Evolutionary conservation across 805 yeast genomes (phyloP), one percentile per base, ranked within the genome.

Genomic region (Priceomyces haplophilus): DNA sequence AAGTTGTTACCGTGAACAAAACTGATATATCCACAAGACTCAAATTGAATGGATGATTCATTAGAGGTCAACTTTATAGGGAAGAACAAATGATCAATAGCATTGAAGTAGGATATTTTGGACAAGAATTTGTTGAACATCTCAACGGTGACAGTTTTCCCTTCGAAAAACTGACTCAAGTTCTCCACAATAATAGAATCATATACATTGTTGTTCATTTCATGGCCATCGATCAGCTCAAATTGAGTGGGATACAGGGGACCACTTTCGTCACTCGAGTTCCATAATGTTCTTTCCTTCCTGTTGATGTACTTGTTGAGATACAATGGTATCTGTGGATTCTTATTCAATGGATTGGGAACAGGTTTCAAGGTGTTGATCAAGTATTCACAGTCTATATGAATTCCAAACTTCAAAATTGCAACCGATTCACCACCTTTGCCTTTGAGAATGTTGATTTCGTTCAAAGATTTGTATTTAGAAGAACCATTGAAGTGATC

Each of bases 231-330:
- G 32, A 48, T 36, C 3, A 31, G 19, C 1, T 21, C 11, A 15
- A 25, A 19, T 7, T 11, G 20, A 4, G 21, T 13, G 13, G 24
- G 11, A 19, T 8, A n/a, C 21, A 34, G 16, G 10, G 4, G 12
- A 8, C 24, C 20, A 13, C 13, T n/a, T 30, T 24, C 13, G 17
- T 31, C 34, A 7, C 32, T 41, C 3, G 42, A 23, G 23, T 65
- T 59, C 47, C 71, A 75, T 38, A 75, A 62, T 42, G 74, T 74
- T 37, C 89, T 65, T 54, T 83, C 88, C 45, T 75, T 73, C 50
- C 80, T 78, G 37, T 84, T 82, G 36, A 82, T 73, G 57, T 84
- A 88, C 54, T 73, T 80, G 52, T 83, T 81, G 38, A 83, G 73
- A 51, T 76, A 79, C 27, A 78, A 56, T 17, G 66, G 62, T 43